These are phyloP conservation scores for Ormosia semicastrata DNA, from an alignment of 306 rosid genomes.

Conservation along the genomic window DNA sequence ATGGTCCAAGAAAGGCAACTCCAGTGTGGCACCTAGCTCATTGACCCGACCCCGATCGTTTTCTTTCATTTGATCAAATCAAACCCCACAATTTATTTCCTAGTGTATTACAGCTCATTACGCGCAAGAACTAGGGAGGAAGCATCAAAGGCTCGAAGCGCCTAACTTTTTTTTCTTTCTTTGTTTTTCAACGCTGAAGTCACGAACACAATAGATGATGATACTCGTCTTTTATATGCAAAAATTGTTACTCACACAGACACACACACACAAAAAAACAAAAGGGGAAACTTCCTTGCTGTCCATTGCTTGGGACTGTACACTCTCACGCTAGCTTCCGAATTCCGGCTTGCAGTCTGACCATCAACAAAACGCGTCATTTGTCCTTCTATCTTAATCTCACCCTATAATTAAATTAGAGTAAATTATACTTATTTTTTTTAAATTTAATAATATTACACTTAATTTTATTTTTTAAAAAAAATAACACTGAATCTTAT, in stretches of 20 bases:
- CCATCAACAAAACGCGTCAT: neutral
- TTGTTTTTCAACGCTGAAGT: neutral
- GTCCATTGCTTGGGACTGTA: neutral
- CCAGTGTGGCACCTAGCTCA: neutral
- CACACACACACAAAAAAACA: too few species aligned
- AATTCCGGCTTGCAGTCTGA: neutral
- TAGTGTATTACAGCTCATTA: neutral
- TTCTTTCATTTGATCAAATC: neutral
- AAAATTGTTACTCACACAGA: neutral
- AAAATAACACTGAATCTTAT: too few species aligned
- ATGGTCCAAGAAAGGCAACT: constrained; percentile 26
- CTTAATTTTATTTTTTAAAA: too few species aligned
- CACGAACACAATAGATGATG: neutral
- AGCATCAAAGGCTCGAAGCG: neutral
- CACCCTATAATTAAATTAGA: neutral
- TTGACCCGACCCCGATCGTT: neutral
- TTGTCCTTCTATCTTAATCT: neutral
- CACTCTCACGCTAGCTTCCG: neutral
- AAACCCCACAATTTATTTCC: neutral
- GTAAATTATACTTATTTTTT: too few species aligned
- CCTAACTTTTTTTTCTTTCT: neutral
- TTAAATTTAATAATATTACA: too few species aligned
- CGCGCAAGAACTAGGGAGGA: neutral
- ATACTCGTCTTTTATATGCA: neutral
- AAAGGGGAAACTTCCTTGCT: neutral